phyloP scores from a whole-genome alignment of 768 basidiomycete species.

The Mycena epipterygia region DNA sequence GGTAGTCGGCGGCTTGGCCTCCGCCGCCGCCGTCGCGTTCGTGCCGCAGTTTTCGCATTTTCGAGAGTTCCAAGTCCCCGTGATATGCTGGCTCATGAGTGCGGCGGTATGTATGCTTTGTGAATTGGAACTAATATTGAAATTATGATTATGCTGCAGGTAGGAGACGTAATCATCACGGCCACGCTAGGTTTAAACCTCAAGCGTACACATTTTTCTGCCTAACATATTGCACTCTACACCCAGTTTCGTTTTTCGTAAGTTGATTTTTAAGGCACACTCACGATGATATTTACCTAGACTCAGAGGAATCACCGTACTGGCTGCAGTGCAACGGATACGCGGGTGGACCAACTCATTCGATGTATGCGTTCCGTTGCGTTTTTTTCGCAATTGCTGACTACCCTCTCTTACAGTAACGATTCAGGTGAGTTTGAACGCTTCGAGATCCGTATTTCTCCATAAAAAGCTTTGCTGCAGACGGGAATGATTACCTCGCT shows the following conservation, averaged over 20 bases:
- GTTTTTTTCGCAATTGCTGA: neutral
- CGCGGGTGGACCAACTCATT: constrained; percentile 54
- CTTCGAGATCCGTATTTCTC: neutral
- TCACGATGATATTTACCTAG: neutral
- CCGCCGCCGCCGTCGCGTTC: constrained; percentile 39
- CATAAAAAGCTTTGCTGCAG: constrained; percentile 27
- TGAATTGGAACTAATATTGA: neutral
- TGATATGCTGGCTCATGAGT: constrained; percentile 34
- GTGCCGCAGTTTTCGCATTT: constrained; percentile 40
- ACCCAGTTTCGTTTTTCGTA: constrained; percentile 31
- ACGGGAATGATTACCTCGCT: constrained; percentile 45
- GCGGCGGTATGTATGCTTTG: constrained; percentile 11
- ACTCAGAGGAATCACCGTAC: constrained; percentile 51
- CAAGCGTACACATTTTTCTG: neutral
- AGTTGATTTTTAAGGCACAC: neutral
- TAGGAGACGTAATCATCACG: constrained; percentile 46
- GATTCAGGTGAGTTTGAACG: constrained; percentile 45
- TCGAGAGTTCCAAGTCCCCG: constrained; percentile 36
- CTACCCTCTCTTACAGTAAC: constrained; percentile 43
- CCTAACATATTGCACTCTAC: neutral
- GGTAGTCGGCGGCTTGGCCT: constrained; percentile 34
- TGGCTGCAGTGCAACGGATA: constrained; percentile 53
- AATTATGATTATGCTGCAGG: neutral
- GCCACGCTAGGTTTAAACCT: constrained; percentile 1
- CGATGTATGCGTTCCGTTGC: constrained; percentile 36